Conservation (phyloP, 192 early-diverging fungal species). For the Spinellus fusiger region DNA sequence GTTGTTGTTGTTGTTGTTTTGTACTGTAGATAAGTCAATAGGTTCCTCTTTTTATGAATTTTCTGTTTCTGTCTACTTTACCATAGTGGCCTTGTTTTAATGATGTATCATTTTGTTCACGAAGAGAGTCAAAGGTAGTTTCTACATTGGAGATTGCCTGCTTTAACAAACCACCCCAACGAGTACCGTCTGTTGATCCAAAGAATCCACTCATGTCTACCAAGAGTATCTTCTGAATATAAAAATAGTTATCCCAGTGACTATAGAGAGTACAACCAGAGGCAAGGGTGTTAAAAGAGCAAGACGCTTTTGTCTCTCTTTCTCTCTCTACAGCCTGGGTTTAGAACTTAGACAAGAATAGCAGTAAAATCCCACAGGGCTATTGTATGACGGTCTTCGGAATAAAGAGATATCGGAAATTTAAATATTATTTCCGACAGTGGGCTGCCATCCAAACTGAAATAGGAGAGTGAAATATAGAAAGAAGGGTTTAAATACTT, state of each 20-base stretch:
- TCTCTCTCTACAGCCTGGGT: not conserved
- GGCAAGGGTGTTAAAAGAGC: not conserved
- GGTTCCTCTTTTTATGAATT: too few species aligned
- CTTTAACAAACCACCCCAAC: slow-evolving; percentile 65
- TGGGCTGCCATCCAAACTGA: too few species aligned
- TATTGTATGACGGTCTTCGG: too few species aligned
- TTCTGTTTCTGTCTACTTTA: slow-evolving; percentile 13
- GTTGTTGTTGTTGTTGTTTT: not conserved
- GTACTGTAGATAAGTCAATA: too few species aligned
- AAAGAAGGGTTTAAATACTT: too few species aligned
- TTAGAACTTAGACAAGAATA: not conserved
- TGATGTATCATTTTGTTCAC: slow-evolving; percentile 50
- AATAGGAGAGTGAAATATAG: too few species aligned
- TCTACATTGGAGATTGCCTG: slow-evolving; percentile 71
- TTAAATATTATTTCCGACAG: too few species aligned
- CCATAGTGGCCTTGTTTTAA: slow-evolving; percentile 21
- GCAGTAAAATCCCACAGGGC: too few species aligned
- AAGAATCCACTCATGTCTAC: slow-evolving; percentile 17
- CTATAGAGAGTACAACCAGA: not conserved
- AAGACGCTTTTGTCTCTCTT: not conserved
- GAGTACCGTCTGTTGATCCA: slow-evolving; percentile 8
- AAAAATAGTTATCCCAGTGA: not conserved
- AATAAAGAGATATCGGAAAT: not conserved
- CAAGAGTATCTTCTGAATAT: not conserved
- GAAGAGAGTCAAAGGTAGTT: slow-evolving; percentile 65